Evolutionary conservation across 306 rosid genomes (phyloP).

Genomic region (Begonia fuchsioides): DNA sequence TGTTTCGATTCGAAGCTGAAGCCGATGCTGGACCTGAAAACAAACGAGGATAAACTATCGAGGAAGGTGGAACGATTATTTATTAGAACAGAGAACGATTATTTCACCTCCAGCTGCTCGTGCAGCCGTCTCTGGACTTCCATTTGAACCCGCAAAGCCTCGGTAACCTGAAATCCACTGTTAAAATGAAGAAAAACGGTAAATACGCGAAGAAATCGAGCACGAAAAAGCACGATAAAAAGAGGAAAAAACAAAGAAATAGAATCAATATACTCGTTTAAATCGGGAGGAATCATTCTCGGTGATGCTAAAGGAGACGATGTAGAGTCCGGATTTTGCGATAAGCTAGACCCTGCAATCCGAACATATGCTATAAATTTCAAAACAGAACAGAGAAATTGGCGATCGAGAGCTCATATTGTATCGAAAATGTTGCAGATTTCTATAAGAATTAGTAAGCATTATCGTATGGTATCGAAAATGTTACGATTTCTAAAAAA

Average conservation of each 20-base stretch:
- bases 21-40: constrained; percentile 39
- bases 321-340: constrained; percentile 45
- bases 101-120: constrained; percentile 56
- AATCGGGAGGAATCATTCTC: constrained; percentile 25
- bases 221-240: too few species aligned
- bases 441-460: too few species aligned
- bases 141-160: constrained; percentile 52
- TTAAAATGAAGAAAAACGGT: constrained; percentile 4
- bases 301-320: constrained; percentile 33
- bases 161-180: constrained; percentile 46
- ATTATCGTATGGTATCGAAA: too few species aligned
- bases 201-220: not conserved
- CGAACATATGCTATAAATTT: constrained; percentile 12
- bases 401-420: too few species aligned
- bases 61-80: too few species aligned
- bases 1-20: constrained; percentile 50
- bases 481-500: too few species aligned
- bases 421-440: too few species aligned
- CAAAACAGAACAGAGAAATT: not conserved
- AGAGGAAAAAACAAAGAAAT: not conserved
- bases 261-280: constrained; percentile 21
- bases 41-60: too few species aligned
- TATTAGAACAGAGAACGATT: constrained; percentile 3
- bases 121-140: constrained; percentile 51
- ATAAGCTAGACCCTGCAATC: constrained; percentile 37